A percentile compares a stretch with the other conserved stretches of the same genome.
Conservation (phyloP, 768 basidiomycete species). For the Daedalea quercina region DNA sequence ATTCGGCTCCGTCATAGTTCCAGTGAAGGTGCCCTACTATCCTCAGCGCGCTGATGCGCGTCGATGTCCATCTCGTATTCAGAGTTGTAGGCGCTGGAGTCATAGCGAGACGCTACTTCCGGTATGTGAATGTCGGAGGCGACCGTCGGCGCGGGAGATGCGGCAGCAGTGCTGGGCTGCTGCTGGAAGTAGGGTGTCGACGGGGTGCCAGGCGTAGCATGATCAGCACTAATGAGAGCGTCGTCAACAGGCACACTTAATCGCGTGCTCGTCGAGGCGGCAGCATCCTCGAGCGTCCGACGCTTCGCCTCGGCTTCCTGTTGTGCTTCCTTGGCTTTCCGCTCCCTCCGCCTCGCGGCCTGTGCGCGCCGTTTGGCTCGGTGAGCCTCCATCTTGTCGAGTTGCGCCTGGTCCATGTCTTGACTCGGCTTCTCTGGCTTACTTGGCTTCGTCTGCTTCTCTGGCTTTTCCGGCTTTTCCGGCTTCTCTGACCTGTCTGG, state of each 20-base stretch:
- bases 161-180: background rate
- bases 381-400: slow-evolving; percentile 15
- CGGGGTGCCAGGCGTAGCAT: background rate
- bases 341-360: slow-evolving; percentile 22
- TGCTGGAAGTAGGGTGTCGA: background rate
- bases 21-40: background rate
- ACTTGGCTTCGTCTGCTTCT: background rate
- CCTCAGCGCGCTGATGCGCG: background rate
- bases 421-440: background rate
- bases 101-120: slow-evolving; percentile 38
- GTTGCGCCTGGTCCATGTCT: background rate
- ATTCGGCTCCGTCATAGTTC: background rate
- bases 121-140: slow-evolving; percentile 24
- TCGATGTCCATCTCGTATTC: slow-evolving; percentile 26
- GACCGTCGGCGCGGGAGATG: slow-evolving; percentile 1
- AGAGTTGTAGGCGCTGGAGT: slow-evolving; percentile 51
- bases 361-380: slow-evolving; percentile 18
- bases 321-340: slow-evolving; percentile 38
- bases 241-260: background rate
- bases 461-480: background rate
- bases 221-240: background rate
- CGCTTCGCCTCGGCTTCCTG: slow-evolving; percentile 26
- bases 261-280: background rate
- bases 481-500: background rate
- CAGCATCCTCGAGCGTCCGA: slow-evolving; percentile 6